Evolutionary conservation across 495 filamentous ascomycete species (phyloP).

Genomic region (Acidiella bohemica): DNA sequence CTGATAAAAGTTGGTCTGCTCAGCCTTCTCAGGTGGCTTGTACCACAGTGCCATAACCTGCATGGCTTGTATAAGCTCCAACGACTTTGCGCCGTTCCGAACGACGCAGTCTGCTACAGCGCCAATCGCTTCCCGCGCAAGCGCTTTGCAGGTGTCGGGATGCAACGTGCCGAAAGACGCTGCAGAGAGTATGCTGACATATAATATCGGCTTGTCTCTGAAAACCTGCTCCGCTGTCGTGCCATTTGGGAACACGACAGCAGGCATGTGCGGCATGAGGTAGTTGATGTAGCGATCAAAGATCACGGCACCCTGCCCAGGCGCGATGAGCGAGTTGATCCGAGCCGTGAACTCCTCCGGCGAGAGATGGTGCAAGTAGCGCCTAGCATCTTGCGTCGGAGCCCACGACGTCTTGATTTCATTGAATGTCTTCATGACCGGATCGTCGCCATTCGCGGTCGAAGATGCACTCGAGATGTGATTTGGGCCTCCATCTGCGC

Average conservation of each 20-base stretch:
- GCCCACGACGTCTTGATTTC: conserved; percentile 4
- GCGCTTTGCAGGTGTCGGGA: conserved; percentile 22
- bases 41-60: conserved; percentile 67
- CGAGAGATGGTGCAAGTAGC: conserved; percentile 8
- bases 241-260: conserved; percentile 57
- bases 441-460: conserved; percentile 1
- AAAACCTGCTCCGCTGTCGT: conserved; percentile 56
- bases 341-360: conserved; percentile 16
- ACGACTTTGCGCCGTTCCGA: conserved; percentile 61
- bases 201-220: conserved; percentile 59
- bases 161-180: conserved; percentile 38
- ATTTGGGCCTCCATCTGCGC: background rate
- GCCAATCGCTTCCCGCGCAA: conserved; percentile 60
- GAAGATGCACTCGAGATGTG: background rate
- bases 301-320: conserved; percentile 45
- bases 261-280: conserved; percentile 61
- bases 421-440: background rate
- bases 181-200: conserved; percentile 62
- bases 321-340: conserved; percentile 51
- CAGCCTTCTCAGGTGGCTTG: conserved; percentile 64
- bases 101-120: conserved; percentile 62
- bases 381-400: conserved; percentile 6
- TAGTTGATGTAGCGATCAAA: conserved; percentile 56
- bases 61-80: conserved; percentile 77
- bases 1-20: conserved; percentile 86